Base-by-base conservation (phyloP, 2,329 filamentous ascomycete species). In the Penicillium paneum region DNA sequence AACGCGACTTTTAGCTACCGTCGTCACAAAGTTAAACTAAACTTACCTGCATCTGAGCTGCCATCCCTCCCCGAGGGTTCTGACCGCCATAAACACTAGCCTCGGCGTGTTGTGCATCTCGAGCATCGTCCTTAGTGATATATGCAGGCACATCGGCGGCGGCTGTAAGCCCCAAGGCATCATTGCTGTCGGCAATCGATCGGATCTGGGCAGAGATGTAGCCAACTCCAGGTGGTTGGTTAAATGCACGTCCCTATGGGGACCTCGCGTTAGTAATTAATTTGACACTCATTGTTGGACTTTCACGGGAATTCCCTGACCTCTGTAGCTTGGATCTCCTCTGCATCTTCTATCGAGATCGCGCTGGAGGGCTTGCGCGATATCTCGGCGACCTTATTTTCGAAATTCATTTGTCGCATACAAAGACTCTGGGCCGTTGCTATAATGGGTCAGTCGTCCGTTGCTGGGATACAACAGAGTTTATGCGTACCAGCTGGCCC, bases 401-500 rank as follows among this genome's bases (percentile, higher is more conserved):
- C 67, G 17, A 71, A 71, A 24, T 70, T 70, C 62, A 67, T 70
- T 51, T 71, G 68, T 36, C 62, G 57, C 60, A 69, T 70, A 0
- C 65, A 66, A 19, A 71, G 58, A 39, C 67, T 67, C 17, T 72
- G 69, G 0, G 69, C 70, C 11, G 66, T 71, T 10, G 68, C 70
- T 72, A 17, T 12, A 8, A 8, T 24, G 3, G 12, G 21, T 56
- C 26, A 53, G 38, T 11, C 12, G n/a, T 39, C 11, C 5, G 19
- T 21, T 17, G 4, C 21, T 39, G 8, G 11, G 8, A 29, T 36
- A 21, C 10, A 41, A n/a, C 24, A 3, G 19, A 13, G 6, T 10
- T 21, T 35, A 12, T 15, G 60, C 55, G 31, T 52, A 71, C 70
- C 70, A 35, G 68, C 68, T 56, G 69, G 64, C 43, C 69, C 70